Percentiles rank a stretch among this genome's conserved stretches.
phyloP scores from a whole-genome alignment of 2,329 filamentous ascomycete genomes.

The Sordariomycetes sp. region DNA sequence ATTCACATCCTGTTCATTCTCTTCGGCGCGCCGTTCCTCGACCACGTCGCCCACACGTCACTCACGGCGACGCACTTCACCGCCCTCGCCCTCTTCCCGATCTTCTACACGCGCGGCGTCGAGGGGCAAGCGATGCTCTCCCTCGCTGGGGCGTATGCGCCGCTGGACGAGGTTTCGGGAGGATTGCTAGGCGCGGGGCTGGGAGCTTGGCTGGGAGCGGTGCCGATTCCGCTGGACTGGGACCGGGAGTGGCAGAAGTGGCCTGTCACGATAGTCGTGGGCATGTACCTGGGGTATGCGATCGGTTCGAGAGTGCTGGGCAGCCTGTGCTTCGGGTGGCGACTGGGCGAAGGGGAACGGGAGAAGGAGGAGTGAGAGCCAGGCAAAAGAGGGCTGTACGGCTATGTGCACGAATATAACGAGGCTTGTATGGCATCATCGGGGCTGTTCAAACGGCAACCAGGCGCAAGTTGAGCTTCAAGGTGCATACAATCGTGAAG shows the following conservation, averaged over 20 bases:
- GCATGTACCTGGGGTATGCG: slow-evolving; percentile 70
- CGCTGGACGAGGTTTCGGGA: slow-evolving; percentile 79
- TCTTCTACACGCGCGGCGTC: slow-evolving; percentile 81
- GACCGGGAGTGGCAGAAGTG: slow-evolving; percentile 99
- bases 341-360: slow-evolving; percentile 16
- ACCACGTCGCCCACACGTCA: slow-evolving; percentile 68
- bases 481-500: no score
- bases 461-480: no score
- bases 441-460: no score
- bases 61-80: slow-evolving; percentile 77
- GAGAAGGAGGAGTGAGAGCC: slow-evolving; percentile 21
- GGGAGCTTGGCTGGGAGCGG: slow-evolving; percentile 86
- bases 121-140: slow-evolving; percentile 62
- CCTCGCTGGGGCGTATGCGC: slow-evolving; percentile 56
- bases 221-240: slow-evolving; percentile 96
- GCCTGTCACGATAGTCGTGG: slow-evolving; percentile 84
- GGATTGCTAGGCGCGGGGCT: slow-evolving; percentile 67
- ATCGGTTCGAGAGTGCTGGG: slow-evolving; percentile 58
- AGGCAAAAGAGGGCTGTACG: no score
- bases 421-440: no score
- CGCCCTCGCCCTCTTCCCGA: slow-evolving; percentile 65
- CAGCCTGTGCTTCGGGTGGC: slow-evolving; percentile 35
- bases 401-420: no score
- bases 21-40: slow-evolving; percentile 84
- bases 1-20: slow-evolving; percentile 63